These are phyloP conservation scores for Bauhinia variegata DNA, from an alignment of 306 rosid species.

Conservation along the genomic window DNA sequence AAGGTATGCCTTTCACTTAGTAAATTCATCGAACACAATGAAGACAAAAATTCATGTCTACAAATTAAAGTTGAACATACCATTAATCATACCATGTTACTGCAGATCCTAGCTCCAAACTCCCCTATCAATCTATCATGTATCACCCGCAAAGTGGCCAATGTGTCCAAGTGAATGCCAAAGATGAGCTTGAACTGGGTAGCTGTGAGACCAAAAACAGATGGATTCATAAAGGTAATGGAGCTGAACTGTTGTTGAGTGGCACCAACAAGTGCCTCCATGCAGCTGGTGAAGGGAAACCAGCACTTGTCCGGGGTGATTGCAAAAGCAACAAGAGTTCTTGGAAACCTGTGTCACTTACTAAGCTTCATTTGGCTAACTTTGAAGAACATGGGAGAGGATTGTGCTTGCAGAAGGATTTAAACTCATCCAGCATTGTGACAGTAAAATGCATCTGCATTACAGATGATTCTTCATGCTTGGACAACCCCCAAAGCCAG, in stretches of 20 bases:
- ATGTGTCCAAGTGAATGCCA: conserved; percentile 44
- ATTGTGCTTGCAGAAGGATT: conserved; percentile 45
- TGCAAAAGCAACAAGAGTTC: conserved; percentile 38
- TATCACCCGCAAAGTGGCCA: conserved; percentile 48
- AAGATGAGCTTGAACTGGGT: conserved; percentile 47
- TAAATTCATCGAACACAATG: too few relatives aligned
- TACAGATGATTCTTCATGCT: conserved; percentile 44
- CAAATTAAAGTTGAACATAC: too few relatives aligned
- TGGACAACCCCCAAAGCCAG: conserved; percentile 50
- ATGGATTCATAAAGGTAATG: conserved; percentile 36
- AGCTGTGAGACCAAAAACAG: conserved; percentile 37
- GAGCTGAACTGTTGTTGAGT: conserved; percentile 20
- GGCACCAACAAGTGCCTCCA: conserved; percentile 37
- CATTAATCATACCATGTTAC: too few relatives aligned
- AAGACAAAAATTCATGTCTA: too few relatives aligned
- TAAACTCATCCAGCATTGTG: conserved; percentile 41
- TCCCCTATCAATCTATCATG: conserved; percentile 32
- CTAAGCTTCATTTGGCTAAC: conserved; percentile 54
- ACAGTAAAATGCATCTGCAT: conserved; percentile 52
- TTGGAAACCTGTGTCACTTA: conserved; percentile 45
- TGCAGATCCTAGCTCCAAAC: conserved; percentile 57
- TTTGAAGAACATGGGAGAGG: conserved; percentile 7
- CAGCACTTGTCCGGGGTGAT: conserved; percentile 38
- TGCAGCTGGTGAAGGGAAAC: conserved; percentile 37
- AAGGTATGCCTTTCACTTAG: conserved; percentile 35